Evolutionary conservation across 371 early-diverging fungal species (phyloP).

Genomic region (Chytridiales sp.): DNA sequence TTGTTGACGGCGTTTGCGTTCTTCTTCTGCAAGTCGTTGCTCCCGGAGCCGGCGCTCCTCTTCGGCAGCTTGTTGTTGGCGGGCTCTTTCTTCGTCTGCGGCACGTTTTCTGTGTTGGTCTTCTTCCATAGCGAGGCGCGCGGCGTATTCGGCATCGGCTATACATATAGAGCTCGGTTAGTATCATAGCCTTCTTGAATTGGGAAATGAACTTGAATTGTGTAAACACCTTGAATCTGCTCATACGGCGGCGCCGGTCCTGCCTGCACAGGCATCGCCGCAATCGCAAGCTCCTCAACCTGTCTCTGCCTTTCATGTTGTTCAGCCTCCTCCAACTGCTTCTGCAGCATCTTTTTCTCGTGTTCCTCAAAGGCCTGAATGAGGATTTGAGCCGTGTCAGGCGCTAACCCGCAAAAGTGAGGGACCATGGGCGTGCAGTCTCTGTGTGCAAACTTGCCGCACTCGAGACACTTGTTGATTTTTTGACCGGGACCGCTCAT

Average conservation of each 20-base stretch:
- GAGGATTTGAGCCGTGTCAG: conserved; percentile 44
- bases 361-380: conserved; percentile 47
- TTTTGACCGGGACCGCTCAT: conserved; percentile 45
- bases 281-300: too few relatives aligned
- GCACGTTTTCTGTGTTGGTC: too few relatives aligned
- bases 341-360: conserved; percentile 37
- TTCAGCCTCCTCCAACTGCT: conserved; percentile 48
- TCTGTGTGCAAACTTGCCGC: conserved; percentile 48
- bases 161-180: too few relatives aligned
- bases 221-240: too few relatives aligned
- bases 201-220: too few relatives aligned
- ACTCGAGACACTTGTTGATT: conserved; percentile 49
- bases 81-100: neutral
- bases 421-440: conserved; percentile 55
- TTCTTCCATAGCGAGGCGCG: too few relatives aligned
- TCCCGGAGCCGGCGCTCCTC: neutral
- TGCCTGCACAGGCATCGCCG: too few relatives aligned
- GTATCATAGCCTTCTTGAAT: too few relatives aligned
- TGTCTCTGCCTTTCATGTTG: too few relatives aligned
- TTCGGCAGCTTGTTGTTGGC: conserved; percentile 11
- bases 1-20: conserved; percentile 6
- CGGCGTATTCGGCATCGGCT: too few relatives aligned
- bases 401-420: conserved; percentile 55
- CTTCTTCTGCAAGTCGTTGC: too few relatives aligned
- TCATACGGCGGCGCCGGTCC: too few relatives aligned